Conservation (phyloP, 768 basidiomycete genomes). For the Hypholoma sublateritium region DNA sequence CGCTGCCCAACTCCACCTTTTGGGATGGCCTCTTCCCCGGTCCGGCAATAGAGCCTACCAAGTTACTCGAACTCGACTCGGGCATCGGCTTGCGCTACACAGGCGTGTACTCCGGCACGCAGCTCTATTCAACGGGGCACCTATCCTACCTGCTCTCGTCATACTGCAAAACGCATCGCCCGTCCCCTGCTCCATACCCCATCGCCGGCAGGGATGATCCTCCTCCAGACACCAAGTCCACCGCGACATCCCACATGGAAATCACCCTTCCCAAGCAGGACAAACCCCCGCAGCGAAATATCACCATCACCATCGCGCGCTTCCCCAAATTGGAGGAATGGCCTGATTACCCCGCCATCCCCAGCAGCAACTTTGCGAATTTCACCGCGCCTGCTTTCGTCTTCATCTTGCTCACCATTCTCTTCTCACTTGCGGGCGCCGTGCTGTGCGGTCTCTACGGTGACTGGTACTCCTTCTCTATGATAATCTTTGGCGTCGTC, state of each 20-base stretch:
- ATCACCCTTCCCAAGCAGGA: neutral
- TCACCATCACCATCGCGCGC: neutral
- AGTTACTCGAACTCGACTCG: constrained; percentile 8
- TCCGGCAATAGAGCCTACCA: neutral
- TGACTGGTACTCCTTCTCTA: constrained; percentile 13
- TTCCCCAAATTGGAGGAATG: neutral
- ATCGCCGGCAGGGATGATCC: neutral
- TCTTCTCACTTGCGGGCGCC: neutral
- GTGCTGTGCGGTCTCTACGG: constrained; percentile 5
- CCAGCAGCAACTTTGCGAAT: neutral
- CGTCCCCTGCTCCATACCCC: neutral
- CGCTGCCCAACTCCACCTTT: constrained; percentile 4
- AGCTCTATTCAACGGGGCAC: constrained; percentile 3
- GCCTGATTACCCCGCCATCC: neutral
- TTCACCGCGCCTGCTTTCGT: neutral
- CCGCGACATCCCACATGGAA: too few species aligned
- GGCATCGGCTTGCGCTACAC: constrained; percentile 5
- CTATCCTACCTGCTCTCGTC: constrained; percentile 5
- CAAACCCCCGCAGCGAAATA: neutral
- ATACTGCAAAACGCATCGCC: constrained; percentile 1
- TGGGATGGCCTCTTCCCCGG: constrained; percentile 15
- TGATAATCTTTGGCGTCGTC: constrained; percentile 11
- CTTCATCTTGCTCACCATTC: neutral
- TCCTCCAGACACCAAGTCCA: too few species aligned
- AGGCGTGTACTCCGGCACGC: constrained; percentile 8